Percentiles rank a stretch among this genome's conserved stretches.
phyloP scores from a whole-genome alignment of 441 rosid species.

The Euphorbia schlechtendalii region DNA sequence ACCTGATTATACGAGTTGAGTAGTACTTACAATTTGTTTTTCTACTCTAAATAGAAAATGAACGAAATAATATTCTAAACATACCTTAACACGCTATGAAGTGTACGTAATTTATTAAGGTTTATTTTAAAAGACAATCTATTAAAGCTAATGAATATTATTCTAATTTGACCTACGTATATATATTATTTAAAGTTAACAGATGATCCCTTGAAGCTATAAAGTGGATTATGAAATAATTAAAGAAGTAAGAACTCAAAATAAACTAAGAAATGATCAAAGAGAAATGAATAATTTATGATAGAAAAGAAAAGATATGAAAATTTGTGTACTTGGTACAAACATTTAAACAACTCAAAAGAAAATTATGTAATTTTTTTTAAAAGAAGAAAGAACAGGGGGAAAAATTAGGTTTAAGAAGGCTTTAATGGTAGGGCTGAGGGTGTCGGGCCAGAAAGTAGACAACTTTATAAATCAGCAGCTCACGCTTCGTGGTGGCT shows the following conservation, averaged over 20 bases:
- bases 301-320: background rate
- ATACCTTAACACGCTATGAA: background rate
- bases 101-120: background rate
- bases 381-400: background rate
- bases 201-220: background rate
- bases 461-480: slow-evolving; percentile 39
- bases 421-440: slow-evolving; percentile 40
- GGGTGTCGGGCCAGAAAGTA: slow-evolving; percentile 38
- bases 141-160: background rate
- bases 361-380: background rate
- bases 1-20: too few relatives aligned
- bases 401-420: background rate
- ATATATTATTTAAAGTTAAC: background rate
- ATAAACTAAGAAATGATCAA: background rate
- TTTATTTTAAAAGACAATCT: too few relatives aligned
- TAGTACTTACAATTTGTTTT: too few relatives aligned
- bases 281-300: background rate
- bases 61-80: background rate
- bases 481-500: slow-evolving; percentile 20
- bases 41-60: too few relatives aligned
- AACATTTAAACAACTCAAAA: background rate
- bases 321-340: background rate
- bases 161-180: background rate
- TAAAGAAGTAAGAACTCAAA: background rate
- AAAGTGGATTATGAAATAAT: background rate